phyloP scores from a whole-genome alignment of 2,329 filamentous ascomycete genomes.

The Penicillium sp. region DNA sequence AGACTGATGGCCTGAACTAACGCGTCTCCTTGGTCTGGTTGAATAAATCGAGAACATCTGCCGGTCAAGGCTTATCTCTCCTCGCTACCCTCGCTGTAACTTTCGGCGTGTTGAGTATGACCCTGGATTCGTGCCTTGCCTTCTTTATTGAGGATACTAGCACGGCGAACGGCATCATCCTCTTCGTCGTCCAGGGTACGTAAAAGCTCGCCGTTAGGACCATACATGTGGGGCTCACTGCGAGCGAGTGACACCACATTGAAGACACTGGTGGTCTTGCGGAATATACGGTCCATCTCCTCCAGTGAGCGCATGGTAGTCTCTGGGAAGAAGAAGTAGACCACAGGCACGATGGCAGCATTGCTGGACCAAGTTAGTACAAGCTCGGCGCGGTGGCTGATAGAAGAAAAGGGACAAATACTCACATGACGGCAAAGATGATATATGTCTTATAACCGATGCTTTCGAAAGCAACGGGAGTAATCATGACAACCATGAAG shows the following conservation, averaged over 20 bases:
- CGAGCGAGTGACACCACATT: conserved; percentile 41
- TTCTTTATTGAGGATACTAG: conserved; percentile 26
- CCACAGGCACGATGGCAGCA: conserved; percentile 50
- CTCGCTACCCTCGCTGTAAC: conserved; percentile 18
- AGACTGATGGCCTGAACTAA: too few relatives aligned
- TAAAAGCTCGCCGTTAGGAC: conserved; percentile 56
- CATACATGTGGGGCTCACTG: conserved; percentile 54
- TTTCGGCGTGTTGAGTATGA: conserved; percentile 19
- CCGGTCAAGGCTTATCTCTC: conserved; percentile 8
- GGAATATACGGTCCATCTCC: conserved; percentile 67
- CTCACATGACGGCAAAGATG: conserved; percentile 54
- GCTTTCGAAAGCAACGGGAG: conserved; percentile 56
- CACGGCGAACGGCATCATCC: conserved; percentile 38
- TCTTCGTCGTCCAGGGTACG: conserved; percentile 50
- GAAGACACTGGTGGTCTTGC: conserved; percentile 50
- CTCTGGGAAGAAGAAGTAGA: conserved; percentile 61
- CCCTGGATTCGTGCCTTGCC: conserved; percentile 5
- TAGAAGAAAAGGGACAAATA: background rate
- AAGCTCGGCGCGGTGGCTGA: too few relatives aligned
- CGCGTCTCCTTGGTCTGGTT: too few relatives aligned
- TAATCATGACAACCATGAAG: conserved; percentile 65
- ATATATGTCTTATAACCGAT: conserved; percentile 56
- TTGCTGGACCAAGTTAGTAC: conserved; percentile 38
- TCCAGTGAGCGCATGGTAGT: conserved; percentile 60
- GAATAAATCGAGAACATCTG: background rate